phyloP scores from a whole-genome alignment of 2,329 filamentous ascomycete genomes.

The Colletotrichum truncatum region DNA sequence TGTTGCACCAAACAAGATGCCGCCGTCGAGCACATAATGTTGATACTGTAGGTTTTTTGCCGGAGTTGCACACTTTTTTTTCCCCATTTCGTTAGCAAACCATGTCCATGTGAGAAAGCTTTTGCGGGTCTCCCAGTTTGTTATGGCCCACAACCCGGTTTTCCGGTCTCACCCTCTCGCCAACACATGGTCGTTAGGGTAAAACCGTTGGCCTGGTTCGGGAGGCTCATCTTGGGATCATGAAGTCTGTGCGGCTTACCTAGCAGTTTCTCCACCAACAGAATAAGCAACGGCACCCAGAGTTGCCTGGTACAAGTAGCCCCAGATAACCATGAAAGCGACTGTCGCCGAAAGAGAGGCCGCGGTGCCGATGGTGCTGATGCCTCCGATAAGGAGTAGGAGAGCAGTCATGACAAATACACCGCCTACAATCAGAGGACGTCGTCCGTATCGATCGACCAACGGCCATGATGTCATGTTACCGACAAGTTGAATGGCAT shows the following conservation, averaged over 20 bases:
- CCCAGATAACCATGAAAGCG: conserved; percentile 40
- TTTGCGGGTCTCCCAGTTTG: conserved; percentile 65
- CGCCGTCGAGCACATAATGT: conserved; percentile 41
- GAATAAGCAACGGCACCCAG: conserved; percentile 40
- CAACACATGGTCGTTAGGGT: not conserved
- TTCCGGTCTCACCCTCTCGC: not conserved
- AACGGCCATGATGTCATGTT: conserved; percentile 42
- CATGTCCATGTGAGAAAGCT: conserved; percentile 70
- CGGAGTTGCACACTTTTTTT: conserved; percentile 49
- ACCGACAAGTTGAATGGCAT: conserved; percentile 39
- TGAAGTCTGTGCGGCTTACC: conserved; percentile 9
- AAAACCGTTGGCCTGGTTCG: not conserved
- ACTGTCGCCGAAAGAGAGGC: conserved; percentile 36
- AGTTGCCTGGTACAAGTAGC: conserved; percentile 40
- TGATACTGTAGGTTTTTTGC: conserved; percentile 44
- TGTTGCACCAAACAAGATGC: conserved; percentile 40
- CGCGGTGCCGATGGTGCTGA: conserved; percentile 37
- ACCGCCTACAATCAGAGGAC: conserved; percentile 40
- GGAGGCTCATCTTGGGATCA: not conserved
- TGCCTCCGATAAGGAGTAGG: conserved; percentile 41
- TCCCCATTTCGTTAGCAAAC: conserved; percentile 74
- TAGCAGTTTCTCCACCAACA: conserved; percentile 41
- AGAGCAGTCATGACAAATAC: conserved; percentile 37
- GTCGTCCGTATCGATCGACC: conserved; percentile 40
- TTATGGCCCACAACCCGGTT: conserved; percentile 8